phyloP scores from a whole-genome alignment of 306 rosid species.

The Echinosophora koreensis region DNA sequence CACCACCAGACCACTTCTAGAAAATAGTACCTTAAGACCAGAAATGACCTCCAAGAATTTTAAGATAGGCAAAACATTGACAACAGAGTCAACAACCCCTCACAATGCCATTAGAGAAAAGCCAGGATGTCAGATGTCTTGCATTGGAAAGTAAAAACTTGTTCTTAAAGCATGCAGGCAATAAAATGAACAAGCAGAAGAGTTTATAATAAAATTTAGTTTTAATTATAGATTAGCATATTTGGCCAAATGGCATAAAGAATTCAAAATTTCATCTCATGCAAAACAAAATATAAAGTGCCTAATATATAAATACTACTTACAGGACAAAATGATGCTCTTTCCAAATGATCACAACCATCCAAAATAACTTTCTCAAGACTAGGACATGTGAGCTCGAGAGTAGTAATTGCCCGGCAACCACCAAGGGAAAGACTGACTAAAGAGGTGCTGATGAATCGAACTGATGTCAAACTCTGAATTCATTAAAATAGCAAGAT shows the following conservation, averaged over 20 bases:
- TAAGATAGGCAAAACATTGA: too few relatives aligned
- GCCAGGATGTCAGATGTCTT: neutral
- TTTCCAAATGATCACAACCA: conserved; percentile 96
- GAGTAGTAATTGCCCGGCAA: conserved; percentile 82
- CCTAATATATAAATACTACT: conserved; percentile 47
- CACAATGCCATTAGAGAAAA: conserved; percentile 4
- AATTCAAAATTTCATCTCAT: neutral
- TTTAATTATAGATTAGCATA: conserved; percentile 21
- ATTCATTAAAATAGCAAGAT: conserved; percentile 46
- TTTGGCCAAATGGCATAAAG: conserved; percentile 23
- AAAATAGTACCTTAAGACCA: too few relatives aligned
- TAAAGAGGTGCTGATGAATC: conserved; percentile 79
- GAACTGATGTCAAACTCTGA: conserved; percentile 89
- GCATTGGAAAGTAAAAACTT: neutral
- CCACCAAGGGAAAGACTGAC: conserved; percentile 91
- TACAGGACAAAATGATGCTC: conserved; percentile 90
- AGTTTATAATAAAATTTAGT: conserved; percentile 2
- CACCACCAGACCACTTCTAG: too few relatives aligned
- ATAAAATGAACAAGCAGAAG: conserved; percentile 24
- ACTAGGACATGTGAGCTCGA: conserved; percentile 81
- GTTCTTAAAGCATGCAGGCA: conserved; percentile 22
- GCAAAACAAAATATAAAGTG: conserved; percentile 12
- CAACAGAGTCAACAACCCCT: neutral
- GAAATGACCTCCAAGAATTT: too few relatives aligned
- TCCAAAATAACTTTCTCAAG: conserved; percentile 93